Conservation (phyloP, 2,329 filamentous ascomycete species). For the Huntiella decipiens region DNA sequence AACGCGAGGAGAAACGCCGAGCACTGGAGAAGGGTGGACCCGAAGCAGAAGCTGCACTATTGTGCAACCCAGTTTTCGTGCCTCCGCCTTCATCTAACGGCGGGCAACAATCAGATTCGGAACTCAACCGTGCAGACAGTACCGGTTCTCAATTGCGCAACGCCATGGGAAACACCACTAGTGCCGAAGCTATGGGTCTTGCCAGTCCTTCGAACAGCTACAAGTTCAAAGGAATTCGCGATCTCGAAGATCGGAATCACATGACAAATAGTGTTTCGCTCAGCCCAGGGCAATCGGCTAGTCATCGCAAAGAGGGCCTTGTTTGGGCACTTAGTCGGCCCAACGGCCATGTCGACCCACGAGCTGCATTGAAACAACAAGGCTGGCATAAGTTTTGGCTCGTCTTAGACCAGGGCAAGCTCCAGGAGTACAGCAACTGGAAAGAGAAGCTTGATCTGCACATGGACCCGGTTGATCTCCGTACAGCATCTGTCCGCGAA, state of each 20-base stretch:
- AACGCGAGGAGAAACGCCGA: constrained; percentile 84
- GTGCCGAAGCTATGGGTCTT: constrained; percentile 6
- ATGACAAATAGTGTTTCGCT: constrained; percentile 24
- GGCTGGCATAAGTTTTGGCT: constrained; percentile 99
- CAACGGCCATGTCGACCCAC: constrained; percentile 85
- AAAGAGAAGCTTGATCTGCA: constrained; percentile 92
- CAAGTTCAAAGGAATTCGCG: constrained; percentile 79
- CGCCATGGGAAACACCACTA: constrained; percentile 20
- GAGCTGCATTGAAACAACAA: constrained; percentile 74
- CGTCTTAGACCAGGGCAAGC: constrained; percentile 84
- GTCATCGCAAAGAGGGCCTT: constrained; percentile 79
- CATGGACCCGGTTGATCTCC: constrained; percentile 92
- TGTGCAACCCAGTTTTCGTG: constrained; percentile 31
- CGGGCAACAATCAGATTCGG: constrained; percentile 39
- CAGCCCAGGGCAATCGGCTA: constrained; percentile 34
- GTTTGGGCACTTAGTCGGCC: constrained; percentile 88
- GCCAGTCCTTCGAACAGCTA: constrained; percentile 32
- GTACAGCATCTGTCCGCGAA: constrained; percentile 91
- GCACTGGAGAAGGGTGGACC: constrained; percentile 59
- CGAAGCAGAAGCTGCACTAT: constrained; percentile 1
- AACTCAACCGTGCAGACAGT: constrained; percentile 55
- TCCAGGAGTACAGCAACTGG: constrained; percentile 98
- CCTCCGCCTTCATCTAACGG: constrained; percentile 38
- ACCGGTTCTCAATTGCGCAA: constrained; percentile 43
- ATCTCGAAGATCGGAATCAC: constrained; percentile 71